Conservation (phyloP, 257 asterid genomes). For the Penstemon barbatus region DNA sequence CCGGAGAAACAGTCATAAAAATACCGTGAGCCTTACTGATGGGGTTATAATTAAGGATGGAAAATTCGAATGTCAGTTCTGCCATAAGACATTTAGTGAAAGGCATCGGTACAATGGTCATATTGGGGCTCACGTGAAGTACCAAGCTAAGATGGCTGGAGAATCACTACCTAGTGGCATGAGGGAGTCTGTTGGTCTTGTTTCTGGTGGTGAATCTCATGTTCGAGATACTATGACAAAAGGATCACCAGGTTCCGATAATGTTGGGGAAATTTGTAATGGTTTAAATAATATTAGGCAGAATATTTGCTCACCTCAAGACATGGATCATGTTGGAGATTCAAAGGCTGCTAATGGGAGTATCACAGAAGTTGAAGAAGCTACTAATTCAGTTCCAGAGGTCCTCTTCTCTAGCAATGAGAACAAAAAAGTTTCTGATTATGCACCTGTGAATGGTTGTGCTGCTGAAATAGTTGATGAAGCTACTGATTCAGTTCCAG, state of each 20-base stretch:
- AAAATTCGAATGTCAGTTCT: slow-evolving; percentile 66
- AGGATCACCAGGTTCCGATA: slow-evolving; percentile 32
- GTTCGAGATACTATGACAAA: slow-evolving; percentile 30
- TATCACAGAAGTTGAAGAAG: slow-evolving; percentile 29
- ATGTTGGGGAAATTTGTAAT: slow-evolving; percentile 30
- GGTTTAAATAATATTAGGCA: slow-evolving; percentile 21
- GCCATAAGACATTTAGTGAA: slow-evolving; percentile 63
- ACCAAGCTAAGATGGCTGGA: slow-evolving; percentile 47
- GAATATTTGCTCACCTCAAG: slow-evolving; percentile 21
- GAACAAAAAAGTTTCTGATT: slow-evolving; percentile 25
- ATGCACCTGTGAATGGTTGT: slow-evolving; percentile 20
- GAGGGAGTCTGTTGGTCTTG: slow-evolving; percentile 32
- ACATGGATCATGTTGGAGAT: slow-evolving; percentile 35
- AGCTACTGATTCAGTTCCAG: slow-evolving; percentile 23
- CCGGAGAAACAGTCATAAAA: slow-evolving; percentile 46
- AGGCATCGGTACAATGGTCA: slow-evolving; percentile 72
- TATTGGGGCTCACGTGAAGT: slow-evolving; percentile 64
- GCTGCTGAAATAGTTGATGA: slow-evolving; percentile 28
- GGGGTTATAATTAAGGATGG: slow-evolving; percentile 70
- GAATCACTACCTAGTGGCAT: slow-evolving; percentile 30
- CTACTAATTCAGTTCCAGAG: slow-evolving; percentile 29
- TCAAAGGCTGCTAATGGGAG: slow-evolving; percentile 23
- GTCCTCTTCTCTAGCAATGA: slow-evolving; percentile 22
- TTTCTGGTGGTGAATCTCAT: slow-evolving; percentile 25
- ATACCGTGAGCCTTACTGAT: slow-evolving; percentile 50